Conservation (phyloP, 1,139 yeast species). For the Suzukiozyma palmioleophila region DNA sequence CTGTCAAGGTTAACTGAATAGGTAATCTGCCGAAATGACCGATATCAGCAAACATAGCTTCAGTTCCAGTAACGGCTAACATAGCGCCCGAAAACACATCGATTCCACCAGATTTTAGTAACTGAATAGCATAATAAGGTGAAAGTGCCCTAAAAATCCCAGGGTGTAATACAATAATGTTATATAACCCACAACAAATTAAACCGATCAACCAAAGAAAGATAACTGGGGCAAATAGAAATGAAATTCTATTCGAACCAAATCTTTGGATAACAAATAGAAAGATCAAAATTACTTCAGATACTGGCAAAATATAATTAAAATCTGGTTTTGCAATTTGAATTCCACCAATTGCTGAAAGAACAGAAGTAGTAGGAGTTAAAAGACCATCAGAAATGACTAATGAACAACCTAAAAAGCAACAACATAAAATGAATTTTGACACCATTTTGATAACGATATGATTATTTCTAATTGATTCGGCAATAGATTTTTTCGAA, state of each 20-base stretch:
- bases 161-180: slow-evolving; percentile 40
- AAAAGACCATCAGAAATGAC: slow-evolving; percentile 57
- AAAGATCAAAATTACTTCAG: slow-evolving; percentile 42
- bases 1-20: slow-evolving; percentile 41
- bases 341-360: slow-evolving; percentile 49
- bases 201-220: slow-evolving; percentile 47
- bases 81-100: slow-evolving; percentile 48
- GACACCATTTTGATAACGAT: slow-evolving; percentile 24
- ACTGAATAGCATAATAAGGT: slow-evolving; percentile 47
- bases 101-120: slow-evolving; percentile 35
- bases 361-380: slow-evolving; percentile 59
- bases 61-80: slow-evolving; percentile 56
- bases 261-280: slow-evolving; percentile 44
- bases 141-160: slow-evolving; percentile 44
- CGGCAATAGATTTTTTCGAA: slow-evolving; percentile 11
- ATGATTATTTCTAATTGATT: slow-evolving; percentile 19
- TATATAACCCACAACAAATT: slow-evolving; percentile 42
- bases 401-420: slow-evolving; percentile 53
- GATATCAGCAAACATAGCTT: slow-evolving; percentile 61
- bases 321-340: slow-evolving; percentile 42
- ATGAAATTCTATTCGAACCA: slow-evolving; percentile 41
- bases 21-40: slow-evolving; percentile 52
- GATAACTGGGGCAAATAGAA: slow-evolving; percentile 51
- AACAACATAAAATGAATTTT: slow-evolving; percentile 29
- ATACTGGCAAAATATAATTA: slow-evolving; percentile 37